These are phyloP conservation scores for Suillus lakei DNA, from an alignment of 768 basidiomycete genomes.

Conservation along the genomic window DNA sequence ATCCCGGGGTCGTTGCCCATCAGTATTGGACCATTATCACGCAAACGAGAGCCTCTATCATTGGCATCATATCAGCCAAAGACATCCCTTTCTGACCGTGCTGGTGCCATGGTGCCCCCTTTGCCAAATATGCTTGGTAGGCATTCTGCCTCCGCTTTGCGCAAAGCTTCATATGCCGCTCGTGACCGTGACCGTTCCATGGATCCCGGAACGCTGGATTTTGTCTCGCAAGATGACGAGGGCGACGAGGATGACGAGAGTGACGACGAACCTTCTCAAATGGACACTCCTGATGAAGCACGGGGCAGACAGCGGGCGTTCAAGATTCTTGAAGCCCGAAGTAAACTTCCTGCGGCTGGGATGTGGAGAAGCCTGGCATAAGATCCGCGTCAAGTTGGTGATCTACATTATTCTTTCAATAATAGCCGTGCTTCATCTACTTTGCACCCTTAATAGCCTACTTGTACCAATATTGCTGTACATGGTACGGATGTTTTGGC, in stretches of 20 bases:
- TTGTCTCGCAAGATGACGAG: constrained; percentile 54
- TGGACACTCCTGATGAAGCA: constrained; percentile 32
- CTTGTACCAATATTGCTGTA: constrained; percentile 21
- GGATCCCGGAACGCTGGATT: constrained; percentile 75
- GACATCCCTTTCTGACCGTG: constrained; percentile 46
- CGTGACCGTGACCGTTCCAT: constrained; percentile 66
- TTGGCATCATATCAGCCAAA: constrained; percentile 64
- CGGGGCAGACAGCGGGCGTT: constrained; percentile 64
- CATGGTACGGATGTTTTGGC: constrained; percentile 19
- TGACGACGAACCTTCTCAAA: constrained; percentile 25
- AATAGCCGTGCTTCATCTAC: constrained; percentile 36
- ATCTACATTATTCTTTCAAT: constrained; percentile 37
- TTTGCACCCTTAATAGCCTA: constrained; percentile 39
- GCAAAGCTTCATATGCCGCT: constrained; percentile 67
- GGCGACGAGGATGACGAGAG: constrained; percentile 47
- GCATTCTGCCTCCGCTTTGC: constrained; percentile 49
- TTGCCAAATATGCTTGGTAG: constrained; percentile 22
- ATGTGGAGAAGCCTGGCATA: constrained; percentile 84
- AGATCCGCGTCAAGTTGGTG: constrained; percentile 18
- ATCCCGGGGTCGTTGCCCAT: constrained; percentile 68
- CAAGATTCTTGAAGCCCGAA: constrained; percentile 72
- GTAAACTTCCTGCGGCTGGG: constrained; percentile 67
- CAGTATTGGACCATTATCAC: constrained; percentile 49
- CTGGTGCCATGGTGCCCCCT: constrained; percentile 35
- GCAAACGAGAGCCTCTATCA: constrained; percentile 45